A percentile compares a stretch with the other conserved stretches of the same genome.
phyloP scores from a whole-genome alignment of 1,139 yeast genomes.

The Pichiaceae sp. region DNA sequence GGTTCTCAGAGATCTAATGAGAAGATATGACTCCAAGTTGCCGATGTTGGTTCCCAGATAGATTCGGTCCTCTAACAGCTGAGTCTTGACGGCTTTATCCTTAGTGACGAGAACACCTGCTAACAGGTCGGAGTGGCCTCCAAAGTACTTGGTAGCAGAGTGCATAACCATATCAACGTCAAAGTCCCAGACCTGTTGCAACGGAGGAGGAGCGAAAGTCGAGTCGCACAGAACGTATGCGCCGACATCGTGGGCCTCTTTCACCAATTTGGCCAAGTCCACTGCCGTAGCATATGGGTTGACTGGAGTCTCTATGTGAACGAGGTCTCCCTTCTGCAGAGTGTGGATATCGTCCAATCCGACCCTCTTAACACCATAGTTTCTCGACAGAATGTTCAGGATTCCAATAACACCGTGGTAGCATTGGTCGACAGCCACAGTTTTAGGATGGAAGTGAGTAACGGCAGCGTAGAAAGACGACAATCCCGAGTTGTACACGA shows the following conservation, averaged over 20 bases:
- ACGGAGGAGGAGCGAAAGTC: slow-evolving; percentile 88
- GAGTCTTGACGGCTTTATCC: slow-evolving; percentile 34
- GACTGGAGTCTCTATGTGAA: slow-evolving; percentile 82
- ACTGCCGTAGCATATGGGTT: slow-evolving; percentile 68
- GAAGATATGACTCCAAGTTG: slow-evolving; percentile 64
- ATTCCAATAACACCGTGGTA: slow-evolving; percentile 82
- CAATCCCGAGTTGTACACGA: slow-evolving; percentile 70
- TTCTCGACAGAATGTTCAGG: slow-evolving; percentile 52
- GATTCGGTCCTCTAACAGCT: slow-evolving; percentile 52
- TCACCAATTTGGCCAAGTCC: slow-evolving; percentile 54
- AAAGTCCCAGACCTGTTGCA: slow-evolving; percentile 68
- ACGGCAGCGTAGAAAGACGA: slow-evolving; percentile 76
- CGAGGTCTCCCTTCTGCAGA: slow-evolving; percentile 59
- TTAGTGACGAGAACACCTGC: slow-evolving; percentile 73
- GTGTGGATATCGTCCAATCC: slow-evolving; percentile 42
- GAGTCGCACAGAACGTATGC: slow-evolving; percentile 76
- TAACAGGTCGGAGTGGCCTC: slow-evolving; percentile 88
- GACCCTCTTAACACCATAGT: slow-evolving; percentile 47
- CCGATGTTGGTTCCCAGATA: slow-evolving; percentile 73
- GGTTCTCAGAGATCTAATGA: slow-evolving; percentile 75
- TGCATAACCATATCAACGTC: slow-evolving; percentile 85
- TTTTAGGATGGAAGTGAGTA: slow-evolving; percentile 64
- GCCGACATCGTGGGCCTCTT: slow-evolving; percentile 64
- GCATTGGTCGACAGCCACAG: slow-evolving; percentile 66
- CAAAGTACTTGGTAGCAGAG: slow-evolving; percentile 86